Evolutionary conservation across 2,329 filamentous ascomycete species (phyloP), one percentile per base, ranked within the genome.

Genomic region (Colletotrichum shisoi): DNA sequence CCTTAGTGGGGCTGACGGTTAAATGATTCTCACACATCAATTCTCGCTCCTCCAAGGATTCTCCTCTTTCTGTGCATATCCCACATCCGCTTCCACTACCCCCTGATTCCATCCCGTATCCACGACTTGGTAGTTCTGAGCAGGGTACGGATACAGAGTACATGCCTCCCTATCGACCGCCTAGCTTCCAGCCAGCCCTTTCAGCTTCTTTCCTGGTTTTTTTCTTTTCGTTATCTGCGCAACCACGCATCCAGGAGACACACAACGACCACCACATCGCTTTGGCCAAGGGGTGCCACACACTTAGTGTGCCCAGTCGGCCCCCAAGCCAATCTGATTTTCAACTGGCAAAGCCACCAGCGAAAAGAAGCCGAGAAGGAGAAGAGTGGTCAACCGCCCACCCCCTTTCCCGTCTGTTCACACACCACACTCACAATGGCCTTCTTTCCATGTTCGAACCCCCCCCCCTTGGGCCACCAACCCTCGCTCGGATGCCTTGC

Each of bases 31-130:
- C 49, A 37, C 51, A 31, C 51, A 44, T 54, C 46, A 31, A 42
- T 21, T 52, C 56, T 60, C 39, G 17, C 37, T 27, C 37, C 27
- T 49, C 8, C 51, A 62, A 44, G 52, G 49, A 34, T 49, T 59
- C 53, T 64, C 61, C 62, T 40, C 54, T 60, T 65, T 68, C 49
- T 27, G 31, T 65, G 61, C 65, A 68, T 68, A 52, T 64, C 42
- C 46, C 48, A 53, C 61, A 54, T 53, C 48, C 54, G 40, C 53
- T 59, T 34, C 19, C 51, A 37, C 48, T 27, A 9, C 42, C 64
- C 64, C 64, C 61, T 64, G 61, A 64, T 59, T 39, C 57, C 49
- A 46, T 49, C 42, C 46, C 21, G 17, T 42, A 27, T 45, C 57
- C 63, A 56, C 44, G 11, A 6, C 15, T 60, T 46, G 37, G 39